Percentiles rank a stretch among this genome's conserved stretches.
phyloP scores from a whole-genome alignment of 192 early-diverging fungal genomes.

The Coemansia sp. region DNA sequence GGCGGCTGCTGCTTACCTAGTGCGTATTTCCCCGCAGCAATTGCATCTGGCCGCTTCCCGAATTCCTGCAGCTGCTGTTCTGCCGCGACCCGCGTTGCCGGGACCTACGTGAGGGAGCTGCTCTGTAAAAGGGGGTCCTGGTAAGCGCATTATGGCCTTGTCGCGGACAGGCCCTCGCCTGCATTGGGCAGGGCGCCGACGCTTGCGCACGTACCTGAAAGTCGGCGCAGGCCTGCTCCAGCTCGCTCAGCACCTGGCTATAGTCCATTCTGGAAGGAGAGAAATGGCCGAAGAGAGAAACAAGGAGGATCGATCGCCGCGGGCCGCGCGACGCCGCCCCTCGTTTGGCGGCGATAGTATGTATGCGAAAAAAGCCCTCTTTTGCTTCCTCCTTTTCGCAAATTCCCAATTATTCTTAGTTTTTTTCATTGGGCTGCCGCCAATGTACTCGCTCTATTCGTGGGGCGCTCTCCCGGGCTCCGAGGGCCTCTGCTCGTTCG shows the following conservation, averaged over 20 bases:
- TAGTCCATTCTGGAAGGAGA: conserved; percentile 45
- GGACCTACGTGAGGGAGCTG: conserved; percentile 33
- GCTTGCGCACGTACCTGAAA: conserved; percentile 25
- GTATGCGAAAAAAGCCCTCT: too few species aligned
- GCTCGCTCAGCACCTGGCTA: conserved; percentile 16
- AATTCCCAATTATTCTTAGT: background rate
- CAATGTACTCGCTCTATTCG: conserved; percentile 37
- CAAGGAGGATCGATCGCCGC: too few species aligned
- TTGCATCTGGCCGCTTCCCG: conserved; percentile 44
- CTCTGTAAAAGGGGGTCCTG: too few species aligned
- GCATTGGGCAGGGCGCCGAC: background rate
- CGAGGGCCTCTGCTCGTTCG: conserved; percentile 36
- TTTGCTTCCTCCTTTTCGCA: too few species aligned
- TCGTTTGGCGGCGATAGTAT: too few species aligned
- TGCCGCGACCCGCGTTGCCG: conserved; percentile 29
- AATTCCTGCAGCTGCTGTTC: conserved; percentile 29
- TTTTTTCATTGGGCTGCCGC: too few species aligned
- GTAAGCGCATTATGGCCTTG: too few species aligned
- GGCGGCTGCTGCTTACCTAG: conserved; percentile 15
- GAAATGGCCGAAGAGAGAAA: too few species aligned
- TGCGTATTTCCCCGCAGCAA: conserved; percentile 31
- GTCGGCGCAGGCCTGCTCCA: conserved; percentile 44
- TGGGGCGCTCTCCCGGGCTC: conserved; percentile 42
- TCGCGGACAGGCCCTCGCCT: background rate
- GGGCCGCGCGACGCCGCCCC: too few species aligned